Evolutionary conservation across 371 early-diverging fungal species (phyloP), one percentile per base, ranked within the genome.

Genomic region (Dichotomocladium elegans): DNA sequence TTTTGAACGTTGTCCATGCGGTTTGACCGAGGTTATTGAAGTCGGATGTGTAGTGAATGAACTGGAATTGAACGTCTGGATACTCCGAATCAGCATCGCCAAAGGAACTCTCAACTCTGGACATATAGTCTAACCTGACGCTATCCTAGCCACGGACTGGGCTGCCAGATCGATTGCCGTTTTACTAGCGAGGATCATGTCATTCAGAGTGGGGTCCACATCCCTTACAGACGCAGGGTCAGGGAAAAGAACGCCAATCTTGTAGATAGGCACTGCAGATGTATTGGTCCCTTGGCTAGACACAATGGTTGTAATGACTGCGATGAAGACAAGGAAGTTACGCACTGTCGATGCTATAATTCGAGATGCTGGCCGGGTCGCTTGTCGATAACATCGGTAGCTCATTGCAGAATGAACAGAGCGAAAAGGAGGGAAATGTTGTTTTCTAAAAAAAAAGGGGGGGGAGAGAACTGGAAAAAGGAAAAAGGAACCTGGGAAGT

Each of bases 111-210:
- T 1, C 24, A 24, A 45, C 24, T 9, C 11, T 40, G 5, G 6
- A 15, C 17, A 6, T 46, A 24, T 60, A n/a, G n/a, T n/a, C n/a
- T n/a, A n/a, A 73, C 74, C 74, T 51, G 65, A 54, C 30, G 47
- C 28, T n/a, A 73, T 65, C 10, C 56, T 28, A 1, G 51, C 41
- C 0, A 26, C 51, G 37, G 37, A 37, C 21, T 37, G 37, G 5
- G 37, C n/a, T 6, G 68, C 68, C 41, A 73, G 46, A 31, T 58
- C 24, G 17, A 73, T 63, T 5, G 67, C 70, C 22, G 60, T 15
- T 34, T 70, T 61, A 21, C 65, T 73, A 2, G 74, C 61, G 3
- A 67, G 47, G 34, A 73, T 65, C 61, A 64, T 67, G 46, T 73
- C 53, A 5, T 53, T 57, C 12, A 72, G 50, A 3, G 58, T 47